A percentile compares a stretch with the other conserved stretches of the same genome.
Conservation (phyloP, 345 rosid species). For the Eucalyptus shirleyi region DNA sequence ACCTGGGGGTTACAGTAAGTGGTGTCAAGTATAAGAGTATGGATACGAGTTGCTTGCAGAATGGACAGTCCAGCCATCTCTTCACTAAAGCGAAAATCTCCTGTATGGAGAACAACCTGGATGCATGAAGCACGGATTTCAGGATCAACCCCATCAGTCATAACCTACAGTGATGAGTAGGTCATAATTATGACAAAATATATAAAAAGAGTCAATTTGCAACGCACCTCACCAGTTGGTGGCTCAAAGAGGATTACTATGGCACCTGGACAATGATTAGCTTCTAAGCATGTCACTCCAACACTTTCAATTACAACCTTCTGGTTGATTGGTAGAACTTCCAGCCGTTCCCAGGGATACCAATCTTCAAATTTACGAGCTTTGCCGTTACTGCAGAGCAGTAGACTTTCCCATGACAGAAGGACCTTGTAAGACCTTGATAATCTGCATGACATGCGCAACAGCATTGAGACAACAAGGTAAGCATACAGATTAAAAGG, state of each 20-base stretch:
- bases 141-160: background rate
- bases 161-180: background rate
- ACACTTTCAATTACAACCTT: conserved; percentile 51
- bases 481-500: background rate
- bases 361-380: conserved; percentile 80
- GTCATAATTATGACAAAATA: background rate
- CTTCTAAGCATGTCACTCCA: conserved; percentile 75
- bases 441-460: conserved; percentile 44
- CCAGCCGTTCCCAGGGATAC: conserved; percentile 78
- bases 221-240: conserved; percentile 79
- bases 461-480: background rate
- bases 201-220: background rate
- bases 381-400: conserved; percentile 80
- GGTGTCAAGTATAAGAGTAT: conserved; percentile 92
- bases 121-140: background rate
- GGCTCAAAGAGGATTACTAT: conserved; percentile 80
- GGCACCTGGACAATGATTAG: conserved; percentile 96
- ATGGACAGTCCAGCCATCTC: conserved; percentile 31
- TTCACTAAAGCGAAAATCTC: conserved; percentile 80
- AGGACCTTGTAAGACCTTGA: conserved; percentile 88
- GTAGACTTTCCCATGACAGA: conserved; percentile 82
- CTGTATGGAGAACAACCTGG: conserved; percentile 81
- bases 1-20: conserved; percentile 95
- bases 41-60: conserved; percentile 27
- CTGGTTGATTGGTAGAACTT: conserved; percentile 65